Conservation (phyloP, 495 filamentous ascomycete genomes). For the Saxispiralis lemnorum region DNA sequence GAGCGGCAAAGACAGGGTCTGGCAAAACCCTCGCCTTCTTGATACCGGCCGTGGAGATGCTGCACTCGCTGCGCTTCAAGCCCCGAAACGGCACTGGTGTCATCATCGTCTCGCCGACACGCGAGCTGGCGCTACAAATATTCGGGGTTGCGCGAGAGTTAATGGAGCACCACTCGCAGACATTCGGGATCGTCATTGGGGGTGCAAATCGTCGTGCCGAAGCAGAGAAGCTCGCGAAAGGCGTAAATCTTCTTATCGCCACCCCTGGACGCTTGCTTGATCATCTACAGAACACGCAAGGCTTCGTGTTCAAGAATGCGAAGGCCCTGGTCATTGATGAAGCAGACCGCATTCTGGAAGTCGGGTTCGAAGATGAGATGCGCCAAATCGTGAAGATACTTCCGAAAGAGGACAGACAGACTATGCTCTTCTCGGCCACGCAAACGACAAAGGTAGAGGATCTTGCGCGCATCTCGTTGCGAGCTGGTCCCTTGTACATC, state of each 20-base stretch:
- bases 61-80: constrained; percentile 77
- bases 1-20: constrained; percentile 90
- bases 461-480: constrained; percentile 78
- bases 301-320: constrained; percentile 87
- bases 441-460: constrained; percentile 98
- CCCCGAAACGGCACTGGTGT: constrained; percentile 68
- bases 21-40: constrained; percentile 93
- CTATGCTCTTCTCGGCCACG: constrained; percentile 92
- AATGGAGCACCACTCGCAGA: constrained; percentile 75
- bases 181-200: constrained; percentile 88
- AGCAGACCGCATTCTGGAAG: constrained; percentile 84
- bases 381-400: constrained; percentile 91
- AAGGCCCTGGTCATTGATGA: constrained; percentile 80
- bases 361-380: constrained; percentile 98
- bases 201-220: constrained; percentile 83
- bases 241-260: constrained; percentile 84
- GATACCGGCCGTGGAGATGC: constrained; percentile 89
- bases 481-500: constrained; percentile 85
- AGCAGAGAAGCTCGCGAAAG: constrained; percentile 83
- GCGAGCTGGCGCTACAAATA: constrained; percentile 88
- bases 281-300: constrained; percentile 82
- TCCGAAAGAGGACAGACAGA: constrained; percentile 74
- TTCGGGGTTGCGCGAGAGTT: constrained; percentile 89
- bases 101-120: constrained; percentile 69
- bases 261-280: constrained; percentile 87